These are phyloP conservation scores for Clathrus columnatus DNA, from an alignment of 768 basidiomycete genomes.

Conservation along the genomic window DNA sequence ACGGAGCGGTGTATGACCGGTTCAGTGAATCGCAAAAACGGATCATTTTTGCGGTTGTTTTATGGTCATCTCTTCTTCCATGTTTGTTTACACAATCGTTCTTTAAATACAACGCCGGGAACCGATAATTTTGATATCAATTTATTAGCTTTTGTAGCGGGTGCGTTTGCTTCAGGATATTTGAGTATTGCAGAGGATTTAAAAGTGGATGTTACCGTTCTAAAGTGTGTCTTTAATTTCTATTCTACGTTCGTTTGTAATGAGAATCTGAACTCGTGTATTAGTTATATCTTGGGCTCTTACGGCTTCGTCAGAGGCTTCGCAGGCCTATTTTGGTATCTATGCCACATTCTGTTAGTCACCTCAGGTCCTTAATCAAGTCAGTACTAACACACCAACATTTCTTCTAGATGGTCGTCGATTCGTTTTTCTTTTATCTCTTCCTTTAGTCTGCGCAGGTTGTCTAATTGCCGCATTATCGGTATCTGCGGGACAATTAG, in stretches of 20 bases:
- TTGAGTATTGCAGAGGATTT: slow-evolving; percentile 65
- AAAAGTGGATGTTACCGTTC: slow-evolving; percentile 40
- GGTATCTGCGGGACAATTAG: slow-evolving; percentile 33
- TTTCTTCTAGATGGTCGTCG: slow-evolving; percentile 50
- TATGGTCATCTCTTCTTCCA: neutral
- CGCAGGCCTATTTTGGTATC: slow-evolving; percentile 41
- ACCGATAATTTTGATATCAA: neutral
- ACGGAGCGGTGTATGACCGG: slow-evolving; percentile 21
- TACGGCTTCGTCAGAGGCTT: slow-evolving; percentile 38
- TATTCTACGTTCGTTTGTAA: neutral
- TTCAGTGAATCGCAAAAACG: neutral
- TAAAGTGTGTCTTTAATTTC: slow-evolving; percentile 36
- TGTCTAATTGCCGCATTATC: slow-evolving; percentile 53
- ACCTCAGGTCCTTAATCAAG: neutral
- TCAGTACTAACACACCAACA: neutral
- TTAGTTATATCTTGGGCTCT: slow-evolving; percentile 45
- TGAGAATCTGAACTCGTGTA: too few species aligned
- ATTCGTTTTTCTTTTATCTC: slow-evolving; percentile 45
- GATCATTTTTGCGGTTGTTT: neutral
- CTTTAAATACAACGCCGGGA: neutral
- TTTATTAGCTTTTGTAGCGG: slow-evolving; percentile 51
- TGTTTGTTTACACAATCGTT: neutral
- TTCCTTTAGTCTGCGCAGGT: slow-evolving; percentile 51
- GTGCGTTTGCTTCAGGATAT: slow-evolving; percentile 65
- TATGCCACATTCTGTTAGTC: slow-evolving; percentile 25